phyloP scores from a whole-genome alignment of 768 basidiomycete species.

The Panaeolus cyanescens region DNA sequence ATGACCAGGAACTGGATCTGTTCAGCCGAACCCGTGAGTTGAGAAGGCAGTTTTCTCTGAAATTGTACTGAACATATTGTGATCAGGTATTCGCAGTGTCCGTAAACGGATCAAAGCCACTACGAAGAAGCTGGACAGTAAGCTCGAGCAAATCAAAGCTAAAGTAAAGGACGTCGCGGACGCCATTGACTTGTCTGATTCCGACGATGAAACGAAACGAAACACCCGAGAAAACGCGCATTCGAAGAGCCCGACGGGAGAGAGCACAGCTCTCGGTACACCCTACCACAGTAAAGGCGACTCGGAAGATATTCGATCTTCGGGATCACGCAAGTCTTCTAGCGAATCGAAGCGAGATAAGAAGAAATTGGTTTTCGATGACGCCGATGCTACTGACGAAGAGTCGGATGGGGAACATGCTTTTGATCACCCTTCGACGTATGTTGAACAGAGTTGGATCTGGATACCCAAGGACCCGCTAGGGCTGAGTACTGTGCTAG shows the following conservation, averaged over 20 bases:
- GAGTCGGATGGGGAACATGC: slow-evolving; percentile 40
- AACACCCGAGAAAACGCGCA: slow-evolving; percentile 11
- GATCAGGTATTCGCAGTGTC: slow-evolving; percentile 34
- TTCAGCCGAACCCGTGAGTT: slow-evolving; percentile 37
- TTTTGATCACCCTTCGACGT: slow-evolving; percentile 50
- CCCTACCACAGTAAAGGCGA: slow-evolving; percentile 2
- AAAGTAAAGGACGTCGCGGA: slow-evolving; percentile 25
- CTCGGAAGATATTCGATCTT: no score
- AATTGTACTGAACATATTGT: no score
- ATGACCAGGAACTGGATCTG: slow-evolving; percentile 34
- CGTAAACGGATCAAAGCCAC: slow-evolving; percentile 33
- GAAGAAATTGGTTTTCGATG: slow-evolving; percentile 24
- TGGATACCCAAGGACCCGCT: slow-evolving; percentile 47
- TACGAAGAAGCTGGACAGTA: slow-evolving; percentile 28
- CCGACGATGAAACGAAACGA: slow-evolving; percentile 13
- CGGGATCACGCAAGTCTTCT: slow-evolving; percentile 7
- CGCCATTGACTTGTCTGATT: slow-evolving; percentile 10
- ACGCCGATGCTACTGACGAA: slow-evolving; percentile 32
- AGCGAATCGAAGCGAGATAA: slow-evolving; percentile 7
- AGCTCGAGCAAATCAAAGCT: slow-evolving; percentile 30
- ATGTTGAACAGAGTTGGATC: slow-evolving; percentile 46
- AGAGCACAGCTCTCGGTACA: slow-evolving; percentile 5
- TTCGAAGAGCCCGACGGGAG: not conserved
- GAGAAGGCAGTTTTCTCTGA: not conserved
- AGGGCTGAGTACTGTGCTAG: slow-evolving; percentile 41